These are phyloP conservation scores for Fusarium aywerte DNA, from an alignment of 2,329 filamentous ascomycete genomes.

Conservation along the genomic window DNA sequence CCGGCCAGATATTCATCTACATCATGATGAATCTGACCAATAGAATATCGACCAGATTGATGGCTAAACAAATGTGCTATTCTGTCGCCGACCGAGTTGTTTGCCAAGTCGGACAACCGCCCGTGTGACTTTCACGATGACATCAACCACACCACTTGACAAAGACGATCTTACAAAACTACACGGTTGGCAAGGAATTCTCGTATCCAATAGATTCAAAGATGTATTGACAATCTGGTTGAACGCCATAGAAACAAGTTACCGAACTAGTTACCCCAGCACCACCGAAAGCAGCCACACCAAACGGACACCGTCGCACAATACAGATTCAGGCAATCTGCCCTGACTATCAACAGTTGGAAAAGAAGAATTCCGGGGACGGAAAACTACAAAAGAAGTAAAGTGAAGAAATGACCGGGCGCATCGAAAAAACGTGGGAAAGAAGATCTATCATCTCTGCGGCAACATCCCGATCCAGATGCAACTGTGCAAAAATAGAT, in stretches of 20 bases:
- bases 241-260: neutral
- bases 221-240: neutral
- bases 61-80: neutral
- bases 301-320: neutral
- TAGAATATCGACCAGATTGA: neutral
- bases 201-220: neutral
- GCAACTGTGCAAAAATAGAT: neutral
- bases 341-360: constrained; percentile 22
- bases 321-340: constrained; percentile 4
- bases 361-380: neutral
- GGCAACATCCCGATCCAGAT: constrained; percentile 6
- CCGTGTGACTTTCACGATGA: neutral
- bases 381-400: neutral
- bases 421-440: constrained; percentile 1
- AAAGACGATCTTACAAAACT: neutral
- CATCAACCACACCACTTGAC: neutral
- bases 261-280: neutral
- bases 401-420: neutral
- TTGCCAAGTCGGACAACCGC: neutral
- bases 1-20: no score
- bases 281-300: constrained; percentile 21
- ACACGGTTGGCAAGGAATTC: neutral
- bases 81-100: neutral
- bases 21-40: neutral
- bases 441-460: neutral